phyloP scores from a whole-genome alignment of 176 grass and related monocot species.

The Triticum monococcum region DNA sequence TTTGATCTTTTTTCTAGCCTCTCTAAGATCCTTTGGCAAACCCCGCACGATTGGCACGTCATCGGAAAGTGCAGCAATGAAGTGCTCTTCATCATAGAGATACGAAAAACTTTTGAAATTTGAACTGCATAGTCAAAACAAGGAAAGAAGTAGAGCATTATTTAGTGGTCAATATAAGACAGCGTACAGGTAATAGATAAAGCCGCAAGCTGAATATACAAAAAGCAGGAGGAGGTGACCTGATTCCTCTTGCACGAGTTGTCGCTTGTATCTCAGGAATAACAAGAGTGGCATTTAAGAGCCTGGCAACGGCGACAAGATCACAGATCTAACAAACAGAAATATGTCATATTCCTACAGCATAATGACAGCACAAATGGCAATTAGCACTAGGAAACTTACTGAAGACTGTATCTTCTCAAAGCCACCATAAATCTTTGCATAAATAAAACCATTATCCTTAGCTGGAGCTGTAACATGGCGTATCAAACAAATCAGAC shows the following conservation, averaged over 20 bases:
- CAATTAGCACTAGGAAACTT: conserved; percentile 45
- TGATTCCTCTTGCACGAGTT: conserved; percentile 90
- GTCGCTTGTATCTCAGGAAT: conserved; percentile 97
- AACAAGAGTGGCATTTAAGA: conserved; percentile 96
- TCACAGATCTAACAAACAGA: conserved; percentile 89
- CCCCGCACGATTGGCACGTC: conserved; percentile 75
- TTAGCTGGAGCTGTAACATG: conserved; percentile 57
- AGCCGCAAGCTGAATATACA: conserved; percentile 3
- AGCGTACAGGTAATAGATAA: conserved; percentile 17
- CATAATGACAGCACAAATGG: conserved; percentile 9
- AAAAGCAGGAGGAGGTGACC: conserved; percentile 35
- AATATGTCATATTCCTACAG: conserved; percentile 39
- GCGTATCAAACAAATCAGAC: conserved; percentile 11
- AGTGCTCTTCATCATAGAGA: conserved; percentile 89
- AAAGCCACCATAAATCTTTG: conserved; percentile 96
- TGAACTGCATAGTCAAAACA: conserved; percentile 53
- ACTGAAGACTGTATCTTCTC: conserved; percentile 97
- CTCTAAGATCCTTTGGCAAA: conserved; percentile 81
- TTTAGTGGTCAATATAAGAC: conserved; percentile 16
- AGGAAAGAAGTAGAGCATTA: conserved; percentile 10
- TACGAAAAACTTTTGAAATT: conserved; percentile 99
- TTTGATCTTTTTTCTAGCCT: conserved; percentile 87
- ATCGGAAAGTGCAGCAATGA: conserved; percentile 69
- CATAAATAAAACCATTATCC: conserved; percentile 95
- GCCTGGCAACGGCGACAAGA: conserved; percentile 83